Evolutionary conservation across 768 basidiomycete genomes (phyloP).

Genomic region (Psilocybe cyanescens): DNA sequence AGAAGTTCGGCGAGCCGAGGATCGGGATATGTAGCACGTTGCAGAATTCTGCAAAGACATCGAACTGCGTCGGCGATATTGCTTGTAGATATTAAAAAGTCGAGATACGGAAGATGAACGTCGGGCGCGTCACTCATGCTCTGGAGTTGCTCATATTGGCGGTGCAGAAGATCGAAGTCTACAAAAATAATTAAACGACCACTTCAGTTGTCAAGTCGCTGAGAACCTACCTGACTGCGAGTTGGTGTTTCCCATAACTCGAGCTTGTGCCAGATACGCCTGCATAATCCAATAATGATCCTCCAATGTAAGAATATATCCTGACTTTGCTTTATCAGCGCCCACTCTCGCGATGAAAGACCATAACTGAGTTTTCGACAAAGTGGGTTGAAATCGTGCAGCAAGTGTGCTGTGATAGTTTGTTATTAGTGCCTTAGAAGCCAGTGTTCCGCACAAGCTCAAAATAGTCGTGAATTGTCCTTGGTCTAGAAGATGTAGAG

Average conservation of each 20-base stretch:
- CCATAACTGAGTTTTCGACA: conserved; percentile 1
- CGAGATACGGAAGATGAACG: conserved; percentile 51
- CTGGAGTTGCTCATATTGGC: conserved; percentile 5
- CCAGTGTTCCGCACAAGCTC: conserved; percentile 4
- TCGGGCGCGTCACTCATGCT: conserved; percentile 21
- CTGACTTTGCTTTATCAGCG: background rate
- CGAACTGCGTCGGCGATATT: conserved; percentile 24
- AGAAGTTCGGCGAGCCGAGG: conserved; percentile 42
- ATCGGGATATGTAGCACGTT: conserved; percentile 34
- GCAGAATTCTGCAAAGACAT: conserved; percentile 40
- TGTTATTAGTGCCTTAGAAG: background rate
- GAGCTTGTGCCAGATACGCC: conserved; percentile 13
- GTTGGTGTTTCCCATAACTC: background rate
- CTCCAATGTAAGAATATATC: conserved; percentile 18
- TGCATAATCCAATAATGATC: conserved; percentile 70
- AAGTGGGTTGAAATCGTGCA: background rate
- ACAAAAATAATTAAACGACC: background rate
- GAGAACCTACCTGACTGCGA: conserved; percentile 10
- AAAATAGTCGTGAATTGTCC: conserved; percentile 1
- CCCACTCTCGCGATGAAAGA: conserved; percentile 1
- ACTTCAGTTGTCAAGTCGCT: background rate
- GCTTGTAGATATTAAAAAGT: conserved; percentile 37
- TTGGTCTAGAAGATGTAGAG: background rate
- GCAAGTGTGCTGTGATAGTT: background rate
- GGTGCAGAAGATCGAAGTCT: background rate